Base-by-base conservation (phyloP, 192 early-diverging fungal genomes). In the Coemansia sp. region DNA sequence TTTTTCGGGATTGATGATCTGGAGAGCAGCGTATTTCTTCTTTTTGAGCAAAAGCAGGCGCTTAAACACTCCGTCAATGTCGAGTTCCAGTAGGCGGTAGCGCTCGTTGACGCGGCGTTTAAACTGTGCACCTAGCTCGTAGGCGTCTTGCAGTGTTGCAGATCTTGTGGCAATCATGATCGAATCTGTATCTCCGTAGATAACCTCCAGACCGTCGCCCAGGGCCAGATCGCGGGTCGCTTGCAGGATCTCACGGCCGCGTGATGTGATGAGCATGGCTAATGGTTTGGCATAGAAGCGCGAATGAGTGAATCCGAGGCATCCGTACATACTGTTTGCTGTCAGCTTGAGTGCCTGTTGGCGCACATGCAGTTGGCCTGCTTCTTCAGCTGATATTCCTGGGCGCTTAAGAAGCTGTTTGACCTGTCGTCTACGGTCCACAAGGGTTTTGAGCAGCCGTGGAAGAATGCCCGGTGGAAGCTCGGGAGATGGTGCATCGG, bases 141-240 rank as follows among this genome's bases (percentile, higher is more conserved):
- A 81, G 34, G 89, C 95, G 24, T 90, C 72, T 0, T 66, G 59
- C 0, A 97, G 57, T 24, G 88, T 80, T 8, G 60, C 79, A 5
- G 84, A 81, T 55, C 88, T 83, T 3, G 94, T 97, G 58, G 94
- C 78, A 36, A 99, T 89, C 94, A 99, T 98, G 46, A 99, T 92
- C 1, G 94, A 97, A 70, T 99, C 97, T 2, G 97, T 99, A 59
- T 99, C 97, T 49, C 97, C 97, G 76, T 99, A 99, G 63, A 99
- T 95, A 3, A 99, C 95, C 64, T 99, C 89, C 22, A 96, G 77
- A 1, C 84, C 80, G 10, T 88, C 81, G 14, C 79, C 49, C 14
- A 81, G 76, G 0, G 95, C 97, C 18, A 99, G 68, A 27, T 89
- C 79, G 9, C 92, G 90, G 3, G 97, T 99, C 44, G 83, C 84